phyloP scores from a whole-genome alignment of 225 moss, liverwort and hornwort species.

The Anthoceros angustus region DNA sequence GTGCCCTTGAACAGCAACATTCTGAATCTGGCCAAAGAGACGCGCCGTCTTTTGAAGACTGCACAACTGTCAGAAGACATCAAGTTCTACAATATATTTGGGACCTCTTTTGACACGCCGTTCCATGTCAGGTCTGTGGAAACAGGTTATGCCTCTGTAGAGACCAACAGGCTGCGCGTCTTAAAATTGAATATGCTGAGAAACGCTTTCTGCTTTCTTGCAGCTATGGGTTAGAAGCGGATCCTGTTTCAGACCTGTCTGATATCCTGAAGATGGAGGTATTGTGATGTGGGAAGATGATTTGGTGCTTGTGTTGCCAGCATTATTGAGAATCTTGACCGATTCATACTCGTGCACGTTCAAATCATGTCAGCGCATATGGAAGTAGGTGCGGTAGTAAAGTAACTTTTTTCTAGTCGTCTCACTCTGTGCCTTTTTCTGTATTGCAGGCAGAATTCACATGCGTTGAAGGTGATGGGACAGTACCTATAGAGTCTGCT shows the following conservation, averaged over 20 bases:
- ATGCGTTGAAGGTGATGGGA: slow-evolving; percentile 88
- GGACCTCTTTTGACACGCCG: slow-evolving; percentile 70
- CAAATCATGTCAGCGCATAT: not conserved
- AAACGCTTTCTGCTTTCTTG: slow-evolving; percentile 3
- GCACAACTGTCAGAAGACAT: slow-evolving; percentile 69
- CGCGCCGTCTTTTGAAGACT: slow-evolving; percentile 48
- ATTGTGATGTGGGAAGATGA: not conserved
- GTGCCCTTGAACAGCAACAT: slow-evolving; percentile 77
- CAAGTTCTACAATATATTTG: slow-evolving; percentile 89
- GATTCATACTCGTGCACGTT: too few species aligned
- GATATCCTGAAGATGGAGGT: slow-evolving; percentile 64
- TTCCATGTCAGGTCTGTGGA: slow-evolving; percentile 64
- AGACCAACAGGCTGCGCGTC: too few species aligned
- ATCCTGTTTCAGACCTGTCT: slow-evolving; percentile 47
- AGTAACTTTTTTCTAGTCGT: not conserved
- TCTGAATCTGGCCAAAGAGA: slow-evolving; percentile 65
- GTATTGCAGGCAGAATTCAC: slow-evolving; percentile 45
- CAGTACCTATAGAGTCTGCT: slow-evolving; percentile 93
- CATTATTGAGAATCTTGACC: too few species aligned
- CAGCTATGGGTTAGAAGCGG: slow-evolving; percentile 67
- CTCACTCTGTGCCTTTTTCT: not conserved
- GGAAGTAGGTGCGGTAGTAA: not conserved
- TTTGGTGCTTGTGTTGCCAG: too few species aligned
- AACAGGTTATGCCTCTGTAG: too few species aligned
- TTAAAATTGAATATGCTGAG: too few species aligned